phyloP scores from a whole-genome alignment of 208 protist species.

The Acanthamoeba triangularis region DNA sequence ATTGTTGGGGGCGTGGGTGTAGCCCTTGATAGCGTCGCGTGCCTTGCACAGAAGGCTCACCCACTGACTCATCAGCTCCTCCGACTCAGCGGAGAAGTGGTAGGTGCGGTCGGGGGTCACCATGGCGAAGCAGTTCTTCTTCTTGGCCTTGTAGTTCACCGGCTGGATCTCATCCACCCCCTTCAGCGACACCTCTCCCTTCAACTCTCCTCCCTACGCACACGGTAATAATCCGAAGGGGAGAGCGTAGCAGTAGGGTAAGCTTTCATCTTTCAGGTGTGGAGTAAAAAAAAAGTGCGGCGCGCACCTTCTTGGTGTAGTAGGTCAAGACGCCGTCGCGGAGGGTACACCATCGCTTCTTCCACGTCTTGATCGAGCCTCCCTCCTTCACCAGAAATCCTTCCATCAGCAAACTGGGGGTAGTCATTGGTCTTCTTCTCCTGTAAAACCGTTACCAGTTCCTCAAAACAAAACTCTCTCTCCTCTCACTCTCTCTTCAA shows the following conservation, averaged over 20 bases:
- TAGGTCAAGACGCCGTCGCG: not conserved
- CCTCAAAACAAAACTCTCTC: too few relatives aligned
- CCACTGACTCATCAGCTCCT: not conserved
- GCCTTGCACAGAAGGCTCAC: not conserved
- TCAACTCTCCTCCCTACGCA: not conserved
- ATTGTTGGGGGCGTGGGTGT: too few relatives aligned
- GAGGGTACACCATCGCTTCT: slow-evolving; percentile 52
- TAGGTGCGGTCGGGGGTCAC: slow-evolving; percentile 12
- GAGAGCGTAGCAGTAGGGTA: not conserved
- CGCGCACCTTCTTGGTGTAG: slow-evolving; percentile 19
- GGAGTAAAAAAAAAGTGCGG: not conserved
- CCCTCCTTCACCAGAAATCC: slow-evolving; percentile 35
- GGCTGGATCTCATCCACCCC: not conserved
- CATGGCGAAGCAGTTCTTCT: slow-evolving; percentile 48
- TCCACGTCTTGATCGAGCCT: slow-evolving; percentile 34
- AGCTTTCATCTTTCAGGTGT: not conserved
- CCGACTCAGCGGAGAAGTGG: not conserved
- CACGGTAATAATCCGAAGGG: too few relatives aligned
- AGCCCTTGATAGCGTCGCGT: not conserved
- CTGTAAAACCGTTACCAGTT: too few relatives aligned
- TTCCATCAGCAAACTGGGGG: not conserved
- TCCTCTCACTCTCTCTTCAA: too few relatives aligned
- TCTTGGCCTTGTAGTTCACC: not conserved
- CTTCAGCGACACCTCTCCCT: not conserved
- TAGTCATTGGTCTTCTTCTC: too few relatives aligned